Base-by-base conservation (phyloP, 2,329 filamentous ascomycete species). In the Rachicladosporium sp. region DNA sequence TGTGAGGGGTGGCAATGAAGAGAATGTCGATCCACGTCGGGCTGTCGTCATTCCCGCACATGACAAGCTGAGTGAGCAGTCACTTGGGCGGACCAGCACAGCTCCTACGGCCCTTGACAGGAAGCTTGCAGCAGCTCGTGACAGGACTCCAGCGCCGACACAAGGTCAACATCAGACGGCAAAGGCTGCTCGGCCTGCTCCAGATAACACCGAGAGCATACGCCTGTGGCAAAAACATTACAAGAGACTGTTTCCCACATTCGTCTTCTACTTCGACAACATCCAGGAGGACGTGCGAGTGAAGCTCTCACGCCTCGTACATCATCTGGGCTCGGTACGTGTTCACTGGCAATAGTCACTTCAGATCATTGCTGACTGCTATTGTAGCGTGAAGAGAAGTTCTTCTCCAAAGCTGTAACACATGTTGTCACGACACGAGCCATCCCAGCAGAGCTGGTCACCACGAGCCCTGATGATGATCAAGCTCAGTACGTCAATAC, bases 241-340 rank as follows among this genome's bases (percentile, higher is more conserved):
- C 59, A 73, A 82, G 49, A 80, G 79, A 55, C 80, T 85, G 46
- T 98, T 98, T 57, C 91, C 91, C 1, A 76, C 78, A 47, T 93
- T 91, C 62, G 82, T 93, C 48, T 95, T 98, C 57, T 98, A 94
- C 66, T 96, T 96, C 58, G 91, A 98, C 56, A 87, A 78, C 58
- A 74, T 95, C 39, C 76, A 86, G 2, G 80, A 86, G 47, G 87
- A 95, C 50, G 68, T 80, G 48, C 78, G 84, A 45, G 69, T 74
- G 37, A 87, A 80, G 60, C 75, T 86, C 52, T 78, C 80, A 46
- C 83, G 81, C 58, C 80, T 88, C 59, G 78, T 95, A 41, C 69
- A 71, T 45, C 73, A 75, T 45, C 76, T 96, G 43, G 89, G 89
- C 63, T 87, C 88, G 65, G 89, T 95, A 81, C 70, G 82, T 56